A percentile compares a stretch with the other conserved stretches of the same genome.
Conservation (phyloP, 1,139 yeast genomes). For the Trichomonascaceae sp. region DNA sequence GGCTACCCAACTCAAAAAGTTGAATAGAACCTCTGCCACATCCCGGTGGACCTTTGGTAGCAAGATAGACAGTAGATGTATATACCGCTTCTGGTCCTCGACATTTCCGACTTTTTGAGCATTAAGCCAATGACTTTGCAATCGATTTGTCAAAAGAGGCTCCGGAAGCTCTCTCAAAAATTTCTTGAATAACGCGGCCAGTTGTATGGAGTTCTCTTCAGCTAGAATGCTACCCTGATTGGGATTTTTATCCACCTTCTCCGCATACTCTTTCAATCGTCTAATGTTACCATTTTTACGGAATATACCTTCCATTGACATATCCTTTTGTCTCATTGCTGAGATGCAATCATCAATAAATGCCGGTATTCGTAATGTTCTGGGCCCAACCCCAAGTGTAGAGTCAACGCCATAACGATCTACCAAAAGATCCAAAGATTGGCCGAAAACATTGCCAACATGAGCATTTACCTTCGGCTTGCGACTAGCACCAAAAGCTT, state of each 20-base stretch:
- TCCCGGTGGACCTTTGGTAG: conserved; percentile 81
- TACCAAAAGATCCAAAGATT: conserved; percentile 64
- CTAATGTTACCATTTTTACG: conserved; percentile 94
- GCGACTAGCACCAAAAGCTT: conserved; percentile 36
- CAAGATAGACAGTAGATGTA: conserved; percentile 71
- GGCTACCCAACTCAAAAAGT: conserved; percentile 92
- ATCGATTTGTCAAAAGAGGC: conserved; percentile 72
- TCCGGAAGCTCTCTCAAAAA: conserved; percentile 90
- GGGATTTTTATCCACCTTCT: conserved; percentile 69
- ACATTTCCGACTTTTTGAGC: conserved; percentile 46
- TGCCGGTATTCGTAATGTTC: conserved; percentile 69
- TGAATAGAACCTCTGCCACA: conserved; percentile 75
- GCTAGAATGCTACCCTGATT: conserved; percentile 65
- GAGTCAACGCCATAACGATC: conserved; percentile 80
- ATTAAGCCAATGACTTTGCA: conserved; percentile 76
- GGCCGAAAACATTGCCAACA: conserved; percentile 61
- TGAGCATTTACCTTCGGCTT: conserved; percentile 28
- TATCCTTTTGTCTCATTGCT: conserved; percentile 83
- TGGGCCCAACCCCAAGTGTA: conserved; percentile 80
- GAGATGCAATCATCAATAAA: conserved; percentile 79
- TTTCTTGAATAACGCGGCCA: conserved; percentile 89
- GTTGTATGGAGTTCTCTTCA: conserved; percentile 80
- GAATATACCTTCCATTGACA: conserved; percentile 96
- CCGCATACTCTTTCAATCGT: conserved; percentile 67
- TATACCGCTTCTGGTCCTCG: conserved; percentile 41